Evolutionary conservation across 2,329 filamentous ascomycete species (phyloP).

Genomic region (Aspergillus transmontanensis): DNA sequence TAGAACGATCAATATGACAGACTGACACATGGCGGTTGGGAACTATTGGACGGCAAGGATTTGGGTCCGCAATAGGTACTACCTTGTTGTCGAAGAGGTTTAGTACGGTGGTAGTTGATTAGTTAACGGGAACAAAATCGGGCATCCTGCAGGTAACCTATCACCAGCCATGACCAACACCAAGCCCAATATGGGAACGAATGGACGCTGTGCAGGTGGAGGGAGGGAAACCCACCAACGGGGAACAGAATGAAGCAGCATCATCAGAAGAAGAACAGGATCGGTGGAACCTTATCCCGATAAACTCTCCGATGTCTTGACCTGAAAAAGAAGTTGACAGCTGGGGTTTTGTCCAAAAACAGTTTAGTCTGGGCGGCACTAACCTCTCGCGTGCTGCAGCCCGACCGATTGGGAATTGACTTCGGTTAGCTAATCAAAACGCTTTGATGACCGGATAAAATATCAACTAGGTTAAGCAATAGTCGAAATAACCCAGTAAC

Average conservation of each 20-base stretch:
- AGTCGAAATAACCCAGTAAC: neutral
- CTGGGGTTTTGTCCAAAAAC: slow-evolving; percentile 24
- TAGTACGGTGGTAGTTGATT: neutral
- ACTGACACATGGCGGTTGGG: neutral
- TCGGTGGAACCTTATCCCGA: slow-evolving; percentile 22
- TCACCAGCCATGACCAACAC: neutral
- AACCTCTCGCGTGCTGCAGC: slow-evolving; percentile 20
- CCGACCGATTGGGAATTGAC: slow-evolving; percentile 20
- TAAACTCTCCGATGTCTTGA: slow-evolving; percentile 34
- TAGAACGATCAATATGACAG: neutral
- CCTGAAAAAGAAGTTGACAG: slow-evolving; percentile 34
- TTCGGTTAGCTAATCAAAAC: neutral
- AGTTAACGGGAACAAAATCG: neutral
- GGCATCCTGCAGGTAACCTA: neutral
- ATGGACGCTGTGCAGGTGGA: neutral
- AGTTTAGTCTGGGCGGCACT: slow-evolving; percentile 9
- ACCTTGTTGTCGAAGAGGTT: neutral
- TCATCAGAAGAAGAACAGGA: slow-evolving; percentile 11
- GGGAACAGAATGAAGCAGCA: neutral
- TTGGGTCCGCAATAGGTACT: neutral
- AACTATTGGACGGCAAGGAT: neutral
- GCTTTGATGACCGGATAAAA: neutral
- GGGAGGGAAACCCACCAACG: neutral
- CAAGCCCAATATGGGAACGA: neutral
- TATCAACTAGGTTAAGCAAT: neutral